These are phyloP conservation scores for Fusarium solani-melongenae DNA, from an alignment of 2,329 filamentous ascomycete genomes.

Conservation along the genomic window DNA sequence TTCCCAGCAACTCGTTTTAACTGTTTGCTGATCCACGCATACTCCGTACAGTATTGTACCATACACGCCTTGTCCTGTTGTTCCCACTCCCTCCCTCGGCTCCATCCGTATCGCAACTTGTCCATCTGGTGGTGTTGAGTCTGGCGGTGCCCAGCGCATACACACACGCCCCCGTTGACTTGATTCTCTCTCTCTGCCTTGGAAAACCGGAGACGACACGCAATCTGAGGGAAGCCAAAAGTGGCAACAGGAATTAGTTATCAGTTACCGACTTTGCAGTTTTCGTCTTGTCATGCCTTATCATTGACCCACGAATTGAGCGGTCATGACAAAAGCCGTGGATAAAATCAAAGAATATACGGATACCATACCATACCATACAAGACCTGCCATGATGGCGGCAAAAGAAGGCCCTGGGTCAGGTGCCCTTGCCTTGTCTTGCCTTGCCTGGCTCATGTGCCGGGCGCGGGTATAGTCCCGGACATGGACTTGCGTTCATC, in stretches of 20 bases:
- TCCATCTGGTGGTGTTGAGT: slow-evolving; percentile 7
- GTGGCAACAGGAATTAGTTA: not conserved
- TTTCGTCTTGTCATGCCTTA: not conserved
- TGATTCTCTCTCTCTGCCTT: not conserved
- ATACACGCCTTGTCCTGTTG: not conserved
- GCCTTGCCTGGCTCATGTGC: slow-evolving; percentile 4
- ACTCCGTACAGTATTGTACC: not conserved
- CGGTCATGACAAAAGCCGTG: not conserved
- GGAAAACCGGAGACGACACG: not conserved
- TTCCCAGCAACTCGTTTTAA: not conserved
- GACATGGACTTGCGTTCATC: slow-evolving; percentile 35
- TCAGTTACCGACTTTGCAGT: not conserved
- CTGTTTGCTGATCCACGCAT: not conserved
- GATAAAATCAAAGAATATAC: not conserved
- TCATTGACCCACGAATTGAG: not conserved
- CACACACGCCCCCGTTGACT: slow-evolving; percentile 3
- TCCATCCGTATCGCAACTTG: slow-evolving; percentile 19
- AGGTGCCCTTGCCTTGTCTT: not conserved
- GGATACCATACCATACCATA: not conserved
- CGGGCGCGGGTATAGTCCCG: slow-evolving; percentile 17
- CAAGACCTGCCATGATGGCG: not conserved
- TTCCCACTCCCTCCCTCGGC: slow-evolving; percentile 20
- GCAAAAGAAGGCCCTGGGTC: not conserved
- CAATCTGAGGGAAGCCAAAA: not conserved
- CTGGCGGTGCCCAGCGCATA: slow-evolving; percentile 5